Evolutionary conservation across 2,329 filamentous ascomycete species (phyloP), one percentile per base, ranked within the genome.

Genomic region (Elsinoe ampelina): DNA sequence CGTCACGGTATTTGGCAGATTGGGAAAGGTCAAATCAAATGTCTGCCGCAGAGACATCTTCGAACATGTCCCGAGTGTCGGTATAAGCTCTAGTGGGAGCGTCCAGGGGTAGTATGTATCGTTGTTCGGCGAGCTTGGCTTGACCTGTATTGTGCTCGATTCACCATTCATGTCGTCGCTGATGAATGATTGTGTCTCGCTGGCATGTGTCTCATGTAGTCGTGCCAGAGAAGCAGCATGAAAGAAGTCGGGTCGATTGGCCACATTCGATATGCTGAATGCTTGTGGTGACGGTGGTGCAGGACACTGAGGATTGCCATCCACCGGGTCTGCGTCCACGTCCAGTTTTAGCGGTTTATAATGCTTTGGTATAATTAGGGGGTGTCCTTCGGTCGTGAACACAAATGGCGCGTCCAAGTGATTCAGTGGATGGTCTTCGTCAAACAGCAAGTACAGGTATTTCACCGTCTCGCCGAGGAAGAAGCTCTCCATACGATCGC

Each of bases 401-500:
- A 98, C 92, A 69, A 86, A 95, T 0, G 91, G 83, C 0, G 85
- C 84, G 70, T 97, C 93, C 38, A 95, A 74, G 17, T 82, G 84
- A 70, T 97, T 97, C 41, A 98, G 74, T 0, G 91, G 89, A 71
- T 97, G 93, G 12, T 84, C 79, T 3, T 84, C 80, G 62, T 95
- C 88, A 69, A 95, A 97, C 2, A 97, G 80, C 56, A 98, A 75
- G 69, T 95, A 97, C 61, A 98, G 77, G 70, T 98, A 98, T 71
- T 97, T 96, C 43, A 89, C 85, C 1, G 93, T 98, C 72, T 98
- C 93, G 12, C 93, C 92, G 1, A 98, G 78, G 66, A 97, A 97
- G 77, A 97, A 98, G 68, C 92, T 97, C 72, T 98, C 93, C 93
- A 97, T 97, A 34, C 93, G 86, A 68, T 98, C 91, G 63, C 82